Base-by-base conservation (phyloP, 257 asterid genomes). In the Echites panduratus region DNA sequence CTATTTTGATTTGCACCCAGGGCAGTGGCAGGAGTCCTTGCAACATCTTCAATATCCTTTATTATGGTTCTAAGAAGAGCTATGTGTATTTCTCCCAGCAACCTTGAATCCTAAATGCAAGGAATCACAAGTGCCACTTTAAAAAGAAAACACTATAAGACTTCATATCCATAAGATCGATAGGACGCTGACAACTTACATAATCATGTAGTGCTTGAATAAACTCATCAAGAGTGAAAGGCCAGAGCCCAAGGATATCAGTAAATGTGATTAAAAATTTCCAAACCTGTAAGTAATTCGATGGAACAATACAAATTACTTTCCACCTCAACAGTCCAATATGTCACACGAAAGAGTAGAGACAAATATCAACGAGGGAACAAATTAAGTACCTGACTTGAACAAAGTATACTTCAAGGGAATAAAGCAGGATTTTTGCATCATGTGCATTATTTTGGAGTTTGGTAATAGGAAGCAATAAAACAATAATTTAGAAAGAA, bases 161-260 rank as follows among this genome's bases (percentile, higher is more conserved):
- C n/a, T 45, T 43, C 50, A 68, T n/a, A 64, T 73, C 52, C 72
- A 63, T 45, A 59, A 56, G 68, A 41, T 35, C 61, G 45, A 58
- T 40, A 49, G 38, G 61, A 26, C 62, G 11, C 32, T 7, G 49
- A 72, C 69, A 45, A 82, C 96, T 85, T 81, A 90, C 95, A 76
- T 78, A 79, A 73, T 83, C 96, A 66, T 93, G 93, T 74, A 93
- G 84, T 69, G 93, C 89, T 84, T 89, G 93, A 76, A 81, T 80
- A 81, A 93, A 85, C 82, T 93, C 97, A 76, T 89, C 98, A 82
- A 93, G 71, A 68, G 98, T 89, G 84, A 90, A 93, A 80, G 98
- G 97, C 97, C 97, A 90, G 57, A 93, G 89, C 50, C 87, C 90
- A 78, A 93, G 96, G 77, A 89, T 92, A 85, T 93, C 98, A 6